Conservation (phyloP, 2,329 filamentous ascomycete genomes). For the Blastomyces emzantsi region DNA sequence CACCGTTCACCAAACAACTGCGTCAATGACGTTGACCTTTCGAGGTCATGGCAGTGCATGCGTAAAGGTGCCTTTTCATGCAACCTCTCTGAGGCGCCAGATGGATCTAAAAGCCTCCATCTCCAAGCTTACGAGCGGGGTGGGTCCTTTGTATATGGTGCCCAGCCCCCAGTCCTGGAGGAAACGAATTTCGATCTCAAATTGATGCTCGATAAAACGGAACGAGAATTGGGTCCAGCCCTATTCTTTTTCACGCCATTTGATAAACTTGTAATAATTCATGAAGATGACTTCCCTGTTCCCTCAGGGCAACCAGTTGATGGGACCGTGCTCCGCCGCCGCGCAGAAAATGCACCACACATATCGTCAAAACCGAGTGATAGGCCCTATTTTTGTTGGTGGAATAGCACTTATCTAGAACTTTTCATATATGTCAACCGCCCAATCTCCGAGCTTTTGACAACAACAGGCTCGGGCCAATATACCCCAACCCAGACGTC, state of each 20-base stretch:
- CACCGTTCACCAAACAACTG: constrained; percentile 44
- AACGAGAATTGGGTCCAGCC: constrained; percentile 50
- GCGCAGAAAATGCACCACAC: constrained; percentile 22
- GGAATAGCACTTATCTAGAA: constrained; percentile 59
- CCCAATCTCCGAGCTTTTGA: constrained; percentile 3
- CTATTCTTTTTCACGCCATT: constrained; percentile 55
- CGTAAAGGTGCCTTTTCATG: constrained; percentile 22
- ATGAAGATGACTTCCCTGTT: constrained; percentile 28
- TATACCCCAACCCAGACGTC: constrained; percentile 12
- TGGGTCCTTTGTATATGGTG: constrained; percentile 48
- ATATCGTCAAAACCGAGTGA: constrained; percentile 45
- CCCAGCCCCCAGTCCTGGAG: constrained; percentile 48
- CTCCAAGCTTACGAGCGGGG: constrained; percentile 33
- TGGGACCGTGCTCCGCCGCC: constrained; percentile 16
- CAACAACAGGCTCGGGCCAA: constrained; percentile 9
- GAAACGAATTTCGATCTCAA: constrained; percentile 39
- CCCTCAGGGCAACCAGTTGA: constrained; percentile 15
- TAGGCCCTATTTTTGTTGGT: constrained; percentile 60
- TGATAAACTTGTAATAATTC: constrained; percentile 54
- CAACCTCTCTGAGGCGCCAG: constrained; percentile 19
- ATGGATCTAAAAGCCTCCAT: constrained; percentile 25
- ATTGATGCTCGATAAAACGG: constrained; percentile 50
- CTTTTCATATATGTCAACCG: constrained; percentile 55
- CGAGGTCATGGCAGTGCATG: constrained; percentile 45
- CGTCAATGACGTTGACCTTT: constrained; percentile 38